Conservation (phyloP, 805 yeast species). For the Brettanomyces nanus region DNA sequence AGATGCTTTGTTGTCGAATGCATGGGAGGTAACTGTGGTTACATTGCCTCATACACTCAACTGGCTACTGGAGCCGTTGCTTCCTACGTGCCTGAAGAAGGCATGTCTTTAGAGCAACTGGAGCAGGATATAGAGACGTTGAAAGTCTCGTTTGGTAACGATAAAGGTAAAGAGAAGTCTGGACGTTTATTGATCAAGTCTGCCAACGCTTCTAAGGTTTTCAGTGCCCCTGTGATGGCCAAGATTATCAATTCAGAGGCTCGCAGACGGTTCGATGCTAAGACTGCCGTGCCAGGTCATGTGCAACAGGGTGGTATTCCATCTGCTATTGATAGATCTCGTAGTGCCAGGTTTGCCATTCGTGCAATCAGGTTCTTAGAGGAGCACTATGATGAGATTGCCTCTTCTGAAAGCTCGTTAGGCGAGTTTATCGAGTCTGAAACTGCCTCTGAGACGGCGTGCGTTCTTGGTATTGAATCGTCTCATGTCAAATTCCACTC, state of each 20-base stretch:
- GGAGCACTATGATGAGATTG: slow-evolving; percentile 19
- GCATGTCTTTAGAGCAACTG: slow-evolving; percentile 57
- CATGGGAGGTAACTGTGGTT: slow-evolving; percentile 97
- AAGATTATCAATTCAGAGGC: slow-evolving; percentile 70
- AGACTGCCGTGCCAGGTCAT: slow-evolving; percentile 96
- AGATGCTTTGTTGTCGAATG: slow-evolving; percentile 95
- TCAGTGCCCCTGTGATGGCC: slow-evolving; percentile 75
- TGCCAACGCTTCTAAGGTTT: slow-evolving; percentile 74
- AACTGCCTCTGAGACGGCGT: slow-evolving; percentile 46
- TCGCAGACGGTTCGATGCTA: slow-evolving; percentile 70
- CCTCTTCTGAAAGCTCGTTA: slow-evolving; percentile 17
- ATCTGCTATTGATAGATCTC: slow-evolving; percentile 67
- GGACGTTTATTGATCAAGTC: slow-evolving; percentile 84
- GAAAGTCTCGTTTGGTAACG: slow-evolving; percentile 59
- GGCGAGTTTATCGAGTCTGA: slow-evolving; percentile 22
- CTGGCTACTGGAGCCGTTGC: slow-evolving; percentile 88
- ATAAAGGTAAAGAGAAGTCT: slow-evolving; percentile 70
- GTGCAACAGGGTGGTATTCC: slow-evolving; percentile 89
- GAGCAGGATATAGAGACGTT: slow-evolving; percentile 69
- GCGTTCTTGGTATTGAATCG: slow-evolving; percentile 76
- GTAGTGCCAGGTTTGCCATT: slow-evolving; percentile 65
- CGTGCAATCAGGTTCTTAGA: slow-evolving; percentile 66
- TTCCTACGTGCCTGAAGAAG: slow-evolving; percentile 84
- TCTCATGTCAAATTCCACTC: slow-evolving; percentile 70
- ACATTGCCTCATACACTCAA: slow-evolving; percentile 78